Evolutionary conservation across 305 asterid genomes (phyloP).

Genomic region (Fraxinus velutina): DNA sequence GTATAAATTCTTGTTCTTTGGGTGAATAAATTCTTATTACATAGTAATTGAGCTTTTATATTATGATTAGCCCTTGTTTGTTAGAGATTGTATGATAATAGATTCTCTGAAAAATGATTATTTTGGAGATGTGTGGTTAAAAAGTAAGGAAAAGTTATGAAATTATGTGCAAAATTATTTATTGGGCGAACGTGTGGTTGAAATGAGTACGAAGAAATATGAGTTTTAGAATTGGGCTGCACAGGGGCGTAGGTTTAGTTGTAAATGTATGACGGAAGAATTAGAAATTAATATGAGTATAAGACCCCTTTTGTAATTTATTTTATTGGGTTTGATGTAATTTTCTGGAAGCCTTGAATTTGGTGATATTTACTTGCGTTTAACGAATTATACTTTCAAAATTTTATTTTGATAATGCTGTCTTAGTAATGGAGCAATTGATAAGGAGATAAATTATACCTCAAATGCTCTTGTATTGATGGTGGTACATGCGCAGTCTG

Average conservation of each 20-base stretch:
- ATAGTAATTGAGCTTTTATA: not conserved
- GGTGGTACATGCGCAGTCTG: not conserved
- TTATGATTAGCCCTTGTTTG: not conserved
- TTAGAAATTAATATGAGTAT: not conserved
- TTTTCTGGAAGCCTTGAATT: not conserved
- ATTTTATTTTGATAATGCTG: not conserved
- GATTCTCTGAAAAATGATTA: not conserved
- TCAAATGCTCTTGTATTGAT: conserved; percentile 21
- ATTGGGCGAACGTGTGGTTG: not conserved
- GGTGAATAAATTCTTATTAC: not conserved
- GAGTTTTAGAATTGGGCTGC: not conserved
- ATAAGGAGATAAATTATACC: conserved; percentile 13
- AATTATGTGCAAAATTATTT: not conserved
- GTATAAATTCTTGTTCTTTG: not conserved
- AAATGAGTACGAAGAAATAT: not conserved
- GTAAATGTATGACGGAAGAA: not conserved
- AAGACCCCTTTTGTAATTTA: conserved; percentile 4
- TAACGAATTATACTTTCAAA: not conserved
- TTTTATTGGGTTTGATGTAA: conserved; percentile 14
- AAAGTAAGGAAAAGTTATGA: not conserved
- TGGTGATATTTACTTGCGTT: not conserved
- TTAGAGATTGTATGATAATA: not conserved
- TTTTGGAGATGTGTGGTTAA: not conserved
- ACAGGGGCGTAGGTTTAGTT: not conserved
- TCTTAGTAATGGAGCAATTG: conserved; percentile 18